Evolutionary conservation across 306 rosid species (phyloP).

Genomic region (Erythrophleum fordii): DNA sequence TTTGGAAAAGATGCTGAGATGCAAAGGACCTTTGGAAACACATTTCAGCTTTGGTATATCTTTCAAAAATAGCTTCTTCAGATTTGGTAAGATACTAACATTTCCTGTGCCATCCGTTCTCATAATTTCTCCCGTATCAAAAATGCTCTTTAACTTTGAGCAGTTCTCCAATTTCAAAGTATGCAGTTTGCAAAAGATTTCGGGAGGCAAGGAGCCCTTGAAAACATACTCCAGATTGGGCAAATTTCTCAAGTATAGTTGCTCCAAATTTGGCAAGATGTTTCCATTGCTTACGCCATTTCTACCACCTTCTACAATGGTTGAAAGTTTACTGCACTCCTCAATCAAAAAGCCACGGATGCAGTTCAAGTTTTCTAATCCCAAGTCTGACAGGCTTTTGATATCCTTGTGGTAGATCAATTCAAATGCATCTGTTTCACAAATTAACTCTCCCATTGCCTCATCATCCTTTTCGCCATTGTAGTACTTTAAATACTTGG

Average conservation of each 20-base stretch:
- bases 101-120: neutral
- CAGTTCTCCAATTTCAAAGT: neutral
- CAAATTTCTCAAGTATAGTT: neutral
- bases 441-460: neutral
- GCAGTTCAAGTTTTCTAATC: neutral
- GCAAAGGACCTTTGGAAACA: conserved; percentile 30
- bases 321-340: neutral
- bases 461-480: neutral
- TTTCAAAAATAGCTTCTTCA: conserved; percentile 32
- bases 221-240: conserved; percentile 1
- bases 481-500: neutral
- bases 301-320: neutral
- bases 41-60: conserved; percentile 18
- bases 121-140: neutral
- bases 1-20: neutral
- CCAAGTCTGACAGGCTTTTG: neutral
- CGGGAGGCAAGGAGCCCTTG: neutral
- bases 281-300: neutral
- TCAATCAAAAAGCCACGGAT: conserved; percentile 12
- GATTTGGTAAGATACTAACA: neutral
- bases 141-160: neutral
- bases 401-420: conserved; percentile 7
- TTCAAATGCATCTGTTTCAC: neutral
- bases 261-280: neutral
- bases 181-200: neutral